Evolutionary conservation across 1,284 basidiomycete genomes (phyloP), one percentile per base, ranked within the genome.

Genomic region (Apiotrichum montevideense): DNA sequence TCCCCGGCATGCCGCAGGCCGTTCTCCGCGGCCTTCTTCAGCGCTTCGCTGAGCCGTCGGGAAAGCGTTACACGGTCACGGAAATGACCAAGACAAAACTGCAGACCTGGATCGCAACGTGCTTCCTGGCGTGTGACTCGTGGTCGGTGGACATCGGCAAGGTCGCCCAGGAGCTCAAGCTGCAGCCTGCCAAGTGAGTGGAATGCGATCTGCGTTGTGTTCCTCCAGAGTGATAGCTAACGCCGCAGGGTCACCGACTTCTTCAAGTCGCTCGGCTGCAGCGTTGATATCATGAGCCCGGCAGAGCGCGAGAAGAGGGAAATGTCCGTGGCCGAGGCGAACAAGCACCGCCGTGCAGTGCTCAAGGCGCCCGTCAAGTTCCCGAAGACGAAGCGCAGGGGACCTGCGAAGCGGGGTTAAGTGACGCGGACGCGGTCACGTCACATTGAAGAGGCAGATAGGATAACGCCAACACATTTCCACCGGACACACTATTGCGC

Each of bases 41-140:
- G 5, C 80, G 88, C 51, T 96, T 94, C 74, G 85, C 90, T 0
- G 89, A 94, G 74, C 80, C 77, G 0, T 73, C 83, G 8, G 71
- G 66, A 11, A 72, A 67, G 65, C 89, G 86, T 58, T 77, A 82
- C n/a, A 79, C 82, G 52, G 78, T 85, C 37, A 95, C 92, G 1
- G 80, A 85, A 4, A 80, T 83, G 55, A 85, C 81, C 40, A 82
- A 87, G 68, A 85, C 85, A 4, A 83, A 83, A 65, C 78, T 95
- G 1, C 74, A 91, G 47, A 83, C 87, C 1, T 83, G 90, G 68
- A 82, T 91, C 69, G 86, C 92, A 63, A 85, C 87, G 0, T 77
- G 93, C 0, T 89, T 86, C 68, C 81, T 95, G 33, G 84, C 82
- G 43, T 71, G 90, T 8, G 90, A 95, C 63, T 82, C 84, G 56